Evolutionary conservation across 495 filamentous ascomycete species (phyloP).

Genomic region (Daldinia childiae): DNA sequence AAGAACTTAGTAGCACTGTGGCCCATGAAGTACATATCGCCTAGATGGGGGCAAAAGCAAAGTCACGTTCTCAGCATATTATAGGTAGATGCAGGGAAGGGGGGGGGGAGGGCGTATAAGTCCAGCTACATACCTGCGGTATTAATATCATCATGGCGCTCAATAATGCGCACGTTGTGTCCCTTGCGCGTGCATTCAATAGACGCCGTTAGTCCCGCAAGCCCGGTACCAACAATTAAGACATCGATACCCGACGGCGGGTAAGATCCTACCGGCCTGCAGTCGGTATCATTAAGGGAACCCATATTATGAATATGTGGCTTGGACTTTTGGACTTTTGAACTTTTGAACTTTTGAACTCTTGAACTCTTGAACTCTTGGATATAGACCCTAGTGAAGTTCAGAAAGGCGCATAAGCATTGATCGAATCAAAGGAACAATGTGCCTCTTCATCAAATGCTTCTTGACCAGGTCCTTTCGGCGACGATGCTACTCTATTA

Average conservation of each 20-base stretch:
- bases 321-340: background rate
- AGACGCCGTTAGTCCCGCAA: slow-evolving; percentile 70
- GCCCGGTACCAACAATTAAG: slow-evolving; percentile 69
- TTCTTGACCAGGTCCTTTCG: background rate
- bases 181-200: slow-evolving; percentile 73
- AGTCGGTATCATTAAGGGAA: slow-evolving; percentile 38
- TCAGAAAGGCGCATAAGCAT: slow-evolving; percentile 2
- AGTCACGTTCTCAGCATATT: slow-evolving; percentile 11
- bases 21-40: slow-evolving; percentile 67
- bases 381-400: background rate
- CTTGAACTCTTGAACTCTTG: background rate
- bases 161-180: slow-evolving; percentile 67
- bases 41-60: slow-evolving; percentile 40
- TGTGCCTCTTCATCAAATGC: background rate
- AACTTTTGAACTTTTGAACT: background rate
- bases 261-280: slow-evolving; percentile 53
- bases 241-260: slow-evolving; percentile 62
- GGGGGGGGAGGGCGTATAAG: background rate
- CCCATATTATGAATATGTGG: slow-evolving; percentile 40
- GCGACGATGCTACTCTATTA: slow-evolving; percentile 19
- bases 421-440: background rate
- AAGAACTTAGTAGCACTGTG: slow-evolving; percentile 60
- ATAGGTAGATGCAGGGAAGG: background rate
- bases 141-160: slow-evolving; percentile 57
- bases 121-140: slow-evolving; percentile 46